Conservation (phyloP, 73 alveolate species). For the Paramecium pentaurelia region DNA sequence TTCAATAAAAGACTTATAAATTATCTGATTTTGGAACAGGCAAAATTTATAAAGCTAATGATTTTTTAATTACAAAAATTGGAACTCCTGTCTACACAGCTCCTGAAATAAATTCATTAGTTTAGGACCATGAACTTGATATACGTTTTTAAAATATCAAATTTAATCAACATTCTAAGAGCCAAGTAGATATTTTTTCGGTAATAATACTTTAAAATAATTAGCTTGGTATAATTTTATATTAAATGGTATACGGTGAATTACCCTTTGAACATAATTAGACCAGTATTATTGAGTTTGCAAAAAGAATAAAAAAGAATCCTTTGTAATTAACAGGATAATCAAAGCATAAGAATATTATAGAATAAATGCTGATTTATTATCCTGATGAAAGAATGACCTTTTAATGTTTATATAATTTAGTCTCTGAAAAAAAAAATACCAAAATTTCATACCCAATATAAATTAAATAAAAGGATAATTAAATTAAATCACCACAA, state of each 20-base stretch:
- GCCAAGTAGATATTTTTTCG: background rate
- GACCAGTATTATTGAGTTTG: background rate
- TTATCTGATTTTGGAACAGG: background rate
- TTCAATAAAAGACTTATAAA: background rate
- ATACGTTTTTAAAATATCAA: background rate
- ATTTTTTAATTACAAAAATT: constrained; percentile 53
- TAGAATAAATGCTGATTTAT: background rate
- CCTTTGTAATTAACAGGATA: background rate
- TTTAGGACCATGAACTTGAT: background rate
- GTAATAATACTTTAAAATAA: background rate
- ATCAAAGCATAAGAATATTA: background rate
- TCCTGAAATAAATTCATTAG: background rate
- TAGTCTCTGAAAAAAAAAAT: background rate
- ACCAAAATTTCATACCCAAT: background rate
- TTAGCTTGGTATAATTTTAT: background rate
- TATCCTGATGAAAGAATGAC: background rate
- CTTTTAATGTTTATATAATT: background rate
- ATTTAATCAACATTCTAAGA: background rate
- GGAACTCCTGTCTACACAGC: background rate
- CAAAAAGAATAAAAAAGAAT: background rate
- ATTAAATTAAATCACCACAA: too few species aligned
- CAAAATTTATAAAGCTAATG: constrained; percentile 24
- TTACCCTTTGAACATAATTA: background rate
- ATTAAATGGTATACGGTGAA: background rate
- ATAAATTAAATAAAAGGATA: background rate